Evolutionary conservation across 2,329 filamentous ascomycete genomes (phyloP).

Genomic region (Cytospora chrysosperma): DNA sequence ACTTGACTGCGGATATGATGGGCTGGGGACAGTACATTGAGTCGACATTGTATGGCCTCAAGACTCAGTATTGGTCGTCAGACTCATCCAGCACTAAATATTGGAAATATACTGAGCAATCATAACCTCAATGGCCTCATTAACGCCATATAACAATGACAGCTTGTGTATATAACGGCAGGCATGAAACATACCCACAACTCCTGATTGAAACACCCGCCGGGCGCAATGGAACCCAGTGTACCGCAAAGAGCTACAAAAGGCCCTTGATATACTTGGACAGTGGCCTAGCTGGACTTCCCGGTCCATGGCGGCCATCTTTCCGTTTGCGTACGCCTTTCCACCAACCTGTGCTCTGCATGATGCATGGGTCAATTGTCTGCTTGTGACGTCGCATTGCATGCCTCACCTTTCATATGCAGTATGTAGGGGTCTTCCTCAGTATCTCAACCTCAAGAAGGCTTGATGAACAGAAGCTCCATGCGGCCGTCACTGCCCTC

Average conservation of each 20-base stretch:
- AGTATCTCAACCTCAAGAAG: neutral
- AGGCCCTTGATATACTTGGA: neutral
- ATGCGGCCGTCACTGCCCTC: neutral
- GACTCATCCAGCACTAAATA: neutral
- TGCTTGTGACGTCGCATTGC: no score
- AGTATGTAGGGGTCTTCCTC: neutral
- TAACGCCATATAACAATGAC: neutral
- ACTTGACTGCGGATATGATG: no score
- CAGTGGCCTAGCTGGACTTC: no score
- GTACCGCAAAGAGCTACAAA: neutral
- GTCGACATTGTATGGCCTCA: no score
- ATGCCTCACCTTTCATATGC: neutral
- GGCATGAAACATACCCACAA: no score
- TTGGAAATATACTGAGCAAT: neutral
- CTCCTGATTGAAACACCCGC: no score
- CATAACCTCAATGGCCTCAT: neutral
- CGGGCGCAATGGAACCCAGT: neutral
- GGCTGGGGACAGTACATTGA: no score
- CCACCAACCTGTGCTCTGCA: neutral
- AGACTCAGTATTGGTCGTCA: no score
- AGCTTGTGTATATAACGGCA: neutral
- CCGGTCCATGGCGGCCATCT: neutral
- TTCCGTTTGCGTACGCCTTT: neutral
- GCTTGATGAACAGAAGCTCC: neutral
- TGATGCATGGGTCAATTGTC: no score